These are phyloP conservation scores for Penicillium samsonianum DNA, from an alignment of 495 filamentous ascomycete species.

Conservation along the genomic window DNA sequence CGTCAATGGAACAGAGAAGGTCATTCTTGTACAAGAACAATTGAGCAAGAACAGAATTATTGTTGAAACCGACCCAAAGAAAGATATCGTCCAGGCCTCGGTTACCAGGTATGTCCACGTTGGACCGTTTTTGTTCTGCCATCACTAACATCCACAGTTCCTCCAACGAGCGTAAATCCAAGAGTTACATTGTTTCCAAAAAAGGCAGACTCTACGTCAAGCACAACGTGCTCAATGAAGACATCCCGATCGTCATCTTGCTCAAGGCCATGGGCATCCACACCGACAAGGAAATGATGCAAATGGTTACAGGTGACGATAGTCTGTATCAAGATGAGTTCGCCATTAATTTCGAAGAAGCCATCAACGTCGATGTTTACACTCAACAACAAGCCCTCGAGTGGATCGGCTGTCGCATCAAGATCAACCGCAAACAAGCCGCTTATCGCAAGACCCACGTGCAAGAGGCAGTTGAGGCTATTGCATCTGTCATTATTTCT, in stretches of 20 bases:
- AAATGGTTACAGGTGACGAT: constrained; percentile 83
- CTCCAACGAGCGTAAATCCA: constrained; percentile 94
- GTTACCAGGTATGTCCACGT: constrained; percentile 65
- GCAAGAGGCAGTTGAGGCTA: constrained; percentile 86
- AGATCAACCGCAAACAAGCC: constrained; percentile 69
- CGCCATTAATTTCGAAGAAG: constrained; percentile 90
- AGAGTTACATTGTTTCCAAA: constrained; percentile 90
- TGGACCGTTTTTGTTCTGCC: constrained; percentile 2
- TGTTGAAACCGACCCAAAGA: constrained; percentile 87
- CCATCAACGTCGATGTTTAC: constrained; percentile 72
- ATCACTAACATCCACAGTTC: constrained; percentile 57
- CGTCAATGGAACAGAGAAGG: constrained; percentile 96
- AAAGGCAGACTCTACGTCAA: constrained; percentile 86
- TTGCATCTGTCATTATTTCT: constrained; percentile 87
- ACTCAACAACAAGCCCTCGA: constrained; percentile 95
- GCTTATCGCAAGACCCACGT: constrained; percentile 66
- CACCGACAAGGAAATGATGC: constrained; percentile 89
- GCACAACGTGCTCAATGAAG: constrained; percentile 90
- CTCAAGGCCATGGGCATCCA: constrained; percentile 93
- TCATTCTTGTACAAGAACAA: constrained; percentile 97
- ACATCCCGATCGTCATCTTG: constrained; percentile 87
- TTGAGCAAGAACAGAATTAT: constrained; percentile 98
- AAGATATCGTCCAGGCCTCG: constrained; percentile 88
- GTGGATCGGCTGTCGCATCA: constrained; percentile 81
- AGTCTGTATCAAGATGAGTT: constrained; percentile 89